These are phyloP conservation scores for Saksenaea vasiformis DNA, from an alignment of 371 early-diverging fungal species.

Conservation along the genomic window DNA sequence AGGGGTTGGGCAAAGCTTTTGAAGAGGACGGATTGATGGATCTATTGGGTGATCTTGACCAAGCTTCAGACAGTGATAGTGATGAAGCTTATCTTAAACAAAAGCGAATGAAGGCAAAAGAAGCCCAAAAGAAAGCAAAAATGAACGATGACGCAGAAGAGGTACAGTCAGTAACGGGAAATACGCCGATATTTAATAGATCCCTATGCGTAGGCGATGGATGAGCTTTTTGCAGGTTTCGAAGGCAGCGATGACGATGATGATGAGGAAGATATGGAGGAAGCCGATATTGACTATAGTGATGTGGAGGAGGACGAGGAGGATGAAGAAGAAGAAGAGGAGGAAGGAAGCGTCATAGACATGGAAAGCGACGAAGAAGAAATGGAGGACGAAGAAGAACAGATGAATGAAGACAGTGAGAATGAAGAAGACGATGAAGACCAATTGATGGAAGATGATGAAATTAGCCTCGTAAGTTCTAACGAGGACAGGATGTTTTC, in stretches of 20 bases:
- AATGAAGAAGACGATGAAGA: conserved; percentile 25
- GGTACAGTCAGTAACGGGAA: conserved; percentile 22
- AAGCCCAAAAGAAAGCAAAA: conserved; percentile 35
- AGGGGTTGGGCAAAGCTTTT: conserved; percentile 54
- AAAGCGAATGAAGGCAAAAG: conserved; percentile 39
- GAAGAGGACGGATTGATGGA: conserved; percentile 60
- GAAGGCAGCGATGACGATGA: conserved; percentile 36
- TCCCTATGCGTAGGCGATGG: conserved; percentile 17
- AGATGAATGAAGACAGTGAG: conserved; percentile 33
- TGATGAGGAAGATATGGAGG: conserved; percentile 11
- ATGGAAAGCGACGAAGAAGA: not conserved
- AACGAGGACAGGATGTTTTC: not conserved
- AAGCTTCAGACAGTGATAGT: conserved; percentile 21
- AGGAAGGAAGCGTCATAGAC: conserved; percentile 20
- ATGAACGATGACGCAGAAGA: conserved; percentile 47
- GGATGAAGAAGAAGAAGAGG: conserved; percentile 17
- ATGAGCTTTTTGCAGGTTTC: conserved; percentile 36
- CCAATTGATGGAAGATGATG: conserved; percentile 12
- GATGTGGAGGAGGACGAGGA: conserved; percentile 27
- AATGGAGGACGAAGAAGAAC: conserved; percentile 28
- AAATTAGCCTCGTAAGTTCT: conserved; percentile 10
- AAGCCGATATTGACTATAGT: conserved; percentile 16
- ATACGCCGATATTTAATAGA: no score
- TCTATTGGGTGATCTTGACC: conserved; percentile 36
- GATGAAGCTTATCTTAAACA: conserved; percentile 49